Evolutionary conservation across 371 early-diverging fungal species (phyloP), one percentile per base, ranked within the genome.

Genomic region (Lichtheimia ornata): DNA sequence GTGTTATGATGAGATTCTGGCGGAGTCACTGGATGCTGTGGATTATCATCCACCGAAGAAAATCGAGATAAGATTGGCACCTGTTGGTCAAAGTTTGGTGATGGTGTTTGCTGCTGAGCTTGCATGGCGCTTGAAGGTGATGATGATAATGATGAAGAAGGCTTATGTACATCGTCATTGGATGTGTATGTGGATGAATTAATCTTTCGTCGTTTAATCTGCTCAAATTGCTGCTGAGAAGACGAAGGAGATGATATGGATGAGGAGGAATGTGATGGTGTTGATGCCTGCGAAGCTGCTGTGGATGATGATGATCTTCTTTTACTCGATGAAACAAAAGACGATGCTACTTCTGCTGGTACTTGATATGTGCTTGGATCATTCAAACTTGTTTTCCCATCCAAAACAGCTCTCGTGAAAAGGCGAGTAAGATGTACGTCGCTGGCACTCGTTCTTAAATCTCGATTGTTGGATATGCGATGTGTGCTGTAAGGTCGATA

Each of bases 401-500:
- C 27, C 5, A 58, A 14, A 17, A 50, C 17, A 11, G 58, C 43
- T 28, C 63, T 55, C 7, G 61, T 63, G 58, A 76, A 73, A 1
- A 50, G 25, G 17, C 53, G 58, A 9, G 67, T 70, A n/a, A 73
- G 51, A 12, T 66, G 62, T 1, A 59, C 50, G 35, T 73, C 67
- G 1, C 62, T n/a, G 6, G 66, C 52, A 20, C 65, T 76, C 43
- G 67, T 76, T 1, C 35, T 5, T 11, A 65, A 45, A 41, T 76
- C 77, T 2, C 25, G 50, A 14, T 53, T 62, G 58, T 22, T 44
- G 41, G 15, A 64, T 61, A 17, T 59, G 13, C 70, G 66, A 17
- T 65, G 70, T 0, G 74, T 77, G 2, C 65, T 64, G 42, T 71
- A 80, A 0, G 68, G 66, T 18, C 67, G 65, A 24, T 69, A 67